Base-by-base conservation (phyloP, 306 rosid species). In the Fagus sylvatica region DNA sequence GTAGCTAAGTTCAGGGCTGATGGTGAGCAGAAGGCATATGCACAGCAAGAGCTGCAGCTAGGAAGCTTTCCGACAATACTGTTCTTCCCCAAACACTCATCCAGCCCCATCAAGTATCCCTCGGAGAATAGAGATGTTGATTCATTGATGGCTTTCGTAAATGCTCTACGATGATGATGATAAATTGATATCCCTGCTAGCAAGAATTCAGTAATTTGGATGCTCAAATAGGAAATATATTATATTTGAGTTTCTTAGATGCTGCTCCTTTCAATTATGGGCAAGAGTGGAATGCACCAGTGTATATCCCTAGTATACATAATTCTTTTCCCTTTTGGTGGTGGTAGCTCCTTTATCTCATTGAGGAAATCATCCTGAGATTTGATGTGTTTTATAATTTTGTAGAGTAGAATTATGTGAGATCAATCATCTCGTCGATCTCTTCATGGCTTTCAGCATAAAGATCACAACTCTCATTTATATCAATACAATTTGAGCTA, bases 51-150 rank as follows among this genome's bases (percentile, higher is more conserved):
- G 74, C 73, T 95, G 82, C 76, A 84, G 85, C 86, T 93, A 15
- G 90, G 86, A 70, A 91, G 92, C 83, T 93, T 90, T 83, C 97
- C 98, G n/a, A 91, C 99, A 0, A 86, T 95, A 57, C 91, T 93
- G 1, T 83, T 95, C 82, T 95, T 93, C 88, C 99, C 98, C 6
- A 91, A 85, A 71, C 91, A 90, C 83, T 87, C 92, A 1, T 75
- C 96, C 66, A 71, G 78, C 41, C 84, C 97, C 19, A 86, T 93
- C 65, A 93, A 88, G 87, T 90, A 91, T 70, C 87, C 90, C 17
- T 90, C 93, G 0, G 98, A 91, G 80, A 85, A 87, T 62, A 91
- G 98, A 82, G 98, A 93, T 46, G 93, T 87, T 42, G 87, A 90
- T 74, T 93, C 96, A 5, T 74, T 93, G 87, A 77, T 87, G 88